Evolutionary conservation across 2,329 filamentous ascomycete species (phyloP), one percentile per base, ranked within the genome.

Genomic region (Ophiocordyceps camponoti-rufipedis): DNA sequence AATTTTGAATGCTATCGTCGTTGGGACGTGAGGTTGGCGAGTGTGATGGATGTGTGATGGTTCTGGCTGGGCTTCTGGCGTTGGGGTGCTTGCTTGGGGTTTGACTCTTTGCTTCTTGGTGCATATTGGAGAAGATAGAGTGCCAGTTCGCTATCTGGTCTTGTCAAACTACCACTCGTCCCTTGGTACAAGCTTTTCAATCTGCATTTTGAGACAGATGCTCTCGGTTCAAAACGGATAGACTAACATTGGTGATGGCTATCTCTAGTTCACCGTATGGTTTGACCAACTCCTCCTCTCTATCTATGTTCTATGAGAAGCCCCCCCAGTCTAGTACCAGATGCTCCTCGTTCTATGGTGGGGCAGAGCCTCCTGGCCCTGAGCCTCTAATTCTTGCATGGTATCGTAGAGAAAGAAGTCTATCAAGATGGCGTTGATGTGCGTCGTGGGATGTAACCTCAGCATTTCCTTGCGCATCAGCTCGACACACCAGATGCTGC

Each of bases 361-460:
- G 5, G 85, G 85, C 43, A 63, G 53, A 39, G 66, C 69, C 56
- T 79, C 74, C 46, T 70, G 61, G 45, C 78, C 68, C 51, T 68
- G 60, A 1, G 65, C 68, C 61, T 96, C 89, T 58, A 83, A 62
- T 56, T 86, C 82, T 61, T 96, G 98, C 65, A 91, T 87, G 16
- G 82, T 78, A 64, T 98, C 91, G 58, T 98, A 98, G 46, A 98
- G 67, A 62, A 95, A 94, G 64, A 96, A 98, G 62, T 98, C 91
- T 50, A 98, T 91, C 54, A 98, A 62, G 38, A 96, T 85, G 28
- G 91, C 88, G 58, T 98, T 98, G 53, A 81, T 63, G 45, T 75
- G 69, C 1, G 79, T 71, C 10, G 81, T 78, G 1, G 87, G 84
- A 55, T 95, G 78, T 13, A 75, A 62, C 42, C 70, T 73, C 47